phyloP scores from a whole-genome alignment of 305 asterid species.

The Rubia balearica region DNA sequence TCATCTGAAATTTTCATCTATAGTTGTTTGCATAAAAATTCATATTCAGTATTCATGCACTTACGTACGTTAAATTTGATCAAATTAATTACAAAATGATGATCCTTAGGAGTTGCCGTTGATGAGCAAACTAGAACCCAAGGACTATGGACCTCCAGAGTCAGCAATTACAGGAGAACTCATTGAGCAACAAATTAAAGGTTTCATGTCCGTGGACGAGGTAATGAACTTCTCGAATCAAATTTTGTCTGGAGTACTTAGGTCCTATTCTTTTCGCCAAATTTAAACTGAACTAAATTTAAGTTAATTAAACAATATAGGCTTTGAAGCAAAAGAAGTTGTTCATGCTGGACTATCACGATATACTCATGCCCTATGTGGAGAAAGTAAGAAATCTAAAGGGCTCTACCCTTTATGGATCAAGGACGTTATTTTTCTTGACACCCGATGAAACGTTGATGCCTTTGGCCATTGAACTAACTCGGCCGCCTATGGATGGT shows the following conservation, averaged over 20 bases:
- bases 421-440: conserved; percentile 63
- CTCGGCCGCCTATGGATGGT: conserved; percentile 18
- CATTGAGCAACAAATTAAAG: conserved; percentile 40
- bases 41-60: too few relatives aligned
- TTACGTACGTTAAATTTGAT: neutral
- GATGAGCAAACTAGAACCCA: conserved; percentile 62
- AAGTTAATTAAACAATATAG: conserved; percentile 25
- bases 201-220: conserved; percentile 52
- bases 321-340: conserved; percentile 59
- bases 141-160: conserved; percentile 63
- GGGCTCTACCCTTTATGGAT: conserved; percentile 61
- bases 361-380: conserved; percentile 57
- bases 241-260: neutral
- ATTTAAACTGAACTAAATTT: too few relatives aligned
- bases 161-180: conserved; percentile 52
- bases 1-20: neutral
- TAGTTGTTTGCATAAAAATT: too few relatives aligned
- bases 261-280: too few relatives aligned
- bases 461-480: conserved; percentile 60
- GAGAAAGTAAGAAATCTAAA: conserved; percentile 45
- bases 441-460: conserved; percentile 34
- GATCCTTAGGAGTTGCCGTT: conserved; percentile 69
- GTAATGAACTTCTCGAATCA: conserved; percentile 21
- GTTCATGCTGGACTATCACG: conserved; percentile 72
- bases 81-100: neutral